phyloP scores from a whole-genome alignment of 345 rosid species.

The Salix brachista region DNA sequence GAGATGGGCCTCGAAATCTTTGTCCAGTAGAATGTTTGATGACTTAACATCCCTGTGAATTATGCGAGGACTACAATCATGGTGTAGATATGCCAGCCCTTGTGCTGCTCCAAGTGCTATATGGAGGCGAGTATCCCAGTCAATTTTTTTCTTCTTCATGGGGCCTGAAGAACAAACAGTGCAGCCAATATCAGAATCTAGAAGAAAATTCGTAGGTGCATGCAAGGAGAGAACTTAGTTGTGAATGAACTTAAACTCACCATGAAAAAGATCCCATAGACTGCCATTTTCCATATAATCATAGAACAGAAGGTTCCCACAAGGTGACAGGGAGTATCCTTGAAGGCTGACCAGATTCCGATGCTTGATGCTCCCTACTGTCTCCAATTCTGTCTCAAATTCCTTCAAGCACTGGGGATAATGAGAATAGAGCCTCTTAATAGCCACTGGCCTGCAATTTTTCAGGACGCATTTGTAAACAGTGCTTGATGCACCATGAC shows the following conservation, averaged over 20 bases:
- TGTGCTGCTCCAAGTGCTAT: constrained; percentile 92
- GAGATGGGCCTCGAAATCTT: constrained; percentile 84
- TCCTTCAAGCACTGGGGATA: constrained; percentile 76
- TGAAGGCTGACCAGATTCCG: constrained; percentile 89
- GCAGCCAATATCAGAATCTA: background rate
- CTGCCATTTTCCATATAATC: constrained; percentile 98
- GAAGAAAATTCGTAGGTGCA: background rate
- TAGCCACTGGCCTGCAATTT: constrained; percentile 91
- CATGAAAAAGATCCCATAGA: constrained; percentile 95
- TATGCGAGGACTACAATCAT: constrained; percentile 92
- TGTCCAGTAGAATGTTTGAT: constrained; percentile 80
- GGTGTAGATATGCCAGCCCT: constrained; percentile 88
- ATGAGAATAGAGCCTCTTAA: constrained; percentile 85
- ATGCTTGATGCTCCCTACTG: constrained; percentile 87
- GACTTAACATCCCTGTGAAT: constrained; percentile 96
- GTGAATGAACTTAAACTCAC: constrained; percentile 30
- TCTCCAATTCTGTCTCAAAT: constrained; percentile 87
- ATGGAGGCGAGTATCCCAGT: constrained; percentile 76
- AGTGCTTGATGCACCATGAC: constrained; percentile 86
- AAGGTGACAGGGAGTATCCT: constrained; percentile 76
- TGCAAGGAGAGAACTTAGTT: background rate
- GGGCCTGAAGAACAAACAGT: constrained; percentile 41
- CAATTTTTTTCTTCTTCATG: constrained; percentile 70
- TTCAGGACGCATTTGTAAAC: constrained; percentile 93
- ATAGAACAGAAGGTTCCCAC: constrained; percentile 86